These are phyloP conservation scores for Sporothrix brunneoviolacea DNA, from an alignment of 2,329 filamentous ascomycete genomes.

Conservation along the genomic window DNA sequence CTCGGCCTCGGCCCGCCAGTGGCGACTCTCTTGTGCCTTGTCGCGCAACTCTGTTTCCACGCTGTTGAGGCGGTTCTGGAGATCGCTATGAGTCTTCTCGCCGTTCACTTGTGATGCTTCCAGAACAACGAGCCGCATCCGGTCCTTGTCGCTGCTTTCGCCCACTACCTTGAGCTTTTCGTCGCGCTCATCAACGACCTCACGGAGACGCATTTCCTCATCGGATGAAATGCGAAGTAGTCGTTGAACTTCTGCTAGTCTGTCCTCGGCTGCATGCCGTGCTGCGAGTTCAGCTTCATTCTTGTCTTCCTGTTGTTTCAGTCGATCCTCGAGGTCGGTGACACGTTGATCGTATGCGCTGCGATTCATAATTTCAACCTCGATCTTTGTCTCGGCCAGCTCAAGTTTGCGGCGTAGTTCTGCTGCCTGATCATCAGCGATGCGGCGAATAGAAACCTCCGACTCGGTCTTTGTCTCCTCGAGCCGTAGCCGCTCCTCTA, in stretches of 20 bases:
- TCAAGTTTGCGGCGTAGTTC: slow-evolving; percentile 50
- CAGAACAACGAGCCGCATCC: slow-evolving; percentile 59
- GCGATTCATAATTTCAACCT: slow-evolving; percentile 55
- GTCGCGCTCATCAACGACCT: slow-evolving; percentile 63
- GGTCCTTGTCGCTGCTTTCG: slow-evolving; percentile 45
- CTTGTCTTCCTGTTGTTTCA: slow-evolving; percentile 56
- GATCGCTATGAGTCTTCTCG: slow-evolving; percentile 47
- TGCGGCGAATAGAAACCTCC: slow-evolving; percentile 42
- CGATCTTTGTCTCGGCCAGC: slow-evolving; percentile 51
- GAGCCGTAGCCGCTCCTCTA: slow-evolving; percentile 49
- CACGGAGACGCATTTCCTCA: slow-evolving; percentile 61
- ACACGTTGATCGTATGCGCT: slow-evolving; percentile 55
- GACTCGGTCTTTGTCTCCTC: slow-evolving; percentile 44
- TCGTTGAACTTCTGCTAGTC: slow-evolving; percentile 64
- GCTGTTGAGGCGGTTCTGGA: slow-evolving; percentile 47
- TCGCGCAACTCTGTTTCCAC: slow-evolving; percentile 50
- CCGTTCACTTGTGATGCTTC: slow-evolving; percentile 58
- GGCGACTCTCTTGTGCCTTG: slow-evolving; percentile 49
- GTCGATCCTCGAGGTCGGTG: slow-evolving; percentile 61
- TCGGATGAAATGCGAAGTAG: slow-evolving; percentile 63
- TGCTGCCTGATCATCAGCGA: slow-evolving; percentile 46
- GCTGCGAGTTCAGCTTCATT: slow-evolving; percentile 57
- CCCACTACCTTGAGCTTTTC: slow-evolving; percentile 56
- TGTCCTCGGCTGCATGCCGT: slow-evolving; percentile 64
- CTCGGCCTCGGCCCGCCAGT: slow-evolving; percentile 57